Evolutionary conservation across 2,329 filamentous ascomycete genomes (phyloP), one percentile per base, ranked within the genome.

Genomic region (Arthrobotrys conoides): DNA sequence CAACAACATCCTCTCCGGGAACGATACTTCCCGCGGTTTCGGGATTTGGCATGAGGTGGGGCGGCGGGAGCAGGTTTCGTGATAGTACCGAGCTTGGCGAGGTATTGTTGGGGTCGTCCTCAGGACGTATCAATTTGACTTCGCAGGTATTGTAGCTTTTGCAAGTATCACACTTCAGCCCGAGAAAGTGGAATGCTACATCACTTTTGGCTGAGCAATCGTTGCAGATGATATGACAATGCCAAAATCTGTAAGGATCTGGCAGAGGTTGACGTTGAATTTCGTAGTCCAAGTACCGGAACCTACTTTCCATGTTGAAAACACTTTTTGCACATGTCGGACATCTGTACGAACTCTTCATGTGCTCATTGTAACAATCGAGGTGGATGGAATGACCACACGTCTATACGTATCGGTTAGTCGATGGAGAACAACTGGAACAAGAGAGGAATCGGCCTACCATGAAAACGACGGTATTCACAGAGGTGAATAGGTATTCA

Each of bases 321-420:
- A 97, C 91, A 80, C 93, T 97, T 85, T 96, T 97, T 86, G 92
- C 97, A 88, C 96, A 99, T 61, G 97, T 94, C 0, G 81, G 96
- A 82, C 96, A 99, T 83, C 95, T 96, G 86, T 98, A 99, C 5
- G 94, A 96, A 2, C 90, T 91, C 82, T 91, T 91, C 87, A 96
- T 94, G 83, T 97, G 92, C 82, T 96, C 90, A 55, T 93, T 90
- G 83, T 97, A 96, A 85, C 96, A 99, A 75, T 89, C 90, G 82
- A 92, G 91, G 85, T 99, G 96, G 83, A 99, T 96, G 83, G 95
- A 96, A 84, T 99, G 96, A 1, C 96, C 96, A 84, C 96, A 99
- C 46, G 90, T 89, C 81, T 82, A 61, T 14, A 55, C 2, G 14
- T 41, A 38, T 8, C 44, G 51, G 48, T 18, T 36, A 2, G 16